These are phyloP conservation scores for Drosera capensis DNA, from an alignment of 148 eudicot genomes.

Conservation along the genomic window DNA sequence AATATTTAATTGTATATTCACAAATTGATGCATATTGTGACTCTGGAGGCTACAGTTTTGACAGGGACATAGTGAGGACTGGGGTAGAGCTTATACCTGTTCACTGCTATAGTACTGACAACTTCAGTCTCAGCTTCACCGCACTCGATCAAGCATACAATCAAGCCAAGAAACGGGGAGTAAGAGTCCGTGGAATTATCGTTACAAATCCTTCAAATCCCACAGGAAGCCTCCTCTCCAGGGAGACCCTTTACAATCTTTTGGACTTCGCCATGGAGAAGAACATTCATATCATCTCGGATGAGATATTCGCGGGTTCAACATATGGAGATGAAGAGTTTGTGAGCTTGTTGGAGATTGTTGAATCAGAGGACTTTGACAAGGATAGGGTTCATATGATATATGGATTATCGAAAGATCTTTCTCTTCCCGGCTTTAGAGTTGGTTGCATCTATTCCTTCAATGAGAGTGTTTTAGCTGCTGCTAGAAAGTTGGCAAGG, in stretches of 20 bases:
- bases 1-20: constrained; percentile 16
- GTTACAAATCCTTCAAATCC: constrained; percentile 2
- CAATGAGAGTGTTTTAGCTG: constrained; percentile 1
- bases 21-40: constrained; percentile 28
- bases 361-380: neutral
- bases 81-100: constrained; percentile 1
- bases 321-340: neutral
- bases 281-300: constrained; percentile 1
- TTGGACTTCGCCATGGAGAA: neutral
- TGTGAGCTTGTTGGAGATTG: neutral
- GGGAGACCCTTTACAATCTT: neutral
- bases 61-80: neutral
- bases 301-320: constrained; percentile 3
- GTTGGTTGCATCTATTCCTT: constrained; percentile 1
- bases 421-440: constrained; percentile 1
- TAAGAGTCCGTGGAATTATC: constrained; percentile 1
- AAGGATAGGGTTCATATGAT: neutral
- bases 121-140: neutral
- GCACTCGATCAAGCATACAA: neutral
- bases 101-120: constrained; percentile 1
- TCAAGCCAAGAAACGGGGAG: neutral
- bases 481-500: neutral
- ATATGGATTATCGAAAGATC: constrained; percentile 1
- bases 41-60: neutral
- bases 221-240: neutral